A percentile compares a stretch with the other conserved stretches of the same genome.
Conservation (phyloP, 495 filamentous ascomycete species). For the Penicillium alfredii region DNA sequence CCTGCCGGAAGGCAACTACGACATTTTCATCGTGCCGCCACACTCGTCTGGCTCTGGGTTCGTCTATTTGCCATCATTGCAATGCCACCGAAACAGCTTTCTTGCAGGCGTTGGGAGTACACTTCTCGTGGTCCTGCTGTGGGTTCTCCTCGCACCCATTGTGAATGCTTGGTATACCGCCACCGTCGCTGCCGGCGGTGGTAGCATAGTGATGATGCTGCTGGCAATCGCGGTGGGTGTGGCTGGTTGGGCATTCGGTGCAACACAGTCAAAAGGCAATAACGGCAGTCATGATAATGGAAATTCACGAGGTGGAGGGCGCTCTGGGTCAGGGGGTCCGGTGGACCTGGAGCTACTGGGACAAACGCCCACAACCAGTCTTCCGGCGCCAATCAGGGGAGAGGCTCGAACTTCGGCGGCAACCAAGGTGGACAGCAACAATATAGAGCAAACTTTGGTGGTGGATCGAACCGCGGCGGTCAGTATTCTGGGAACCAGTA, state of each 20-base stretch:
- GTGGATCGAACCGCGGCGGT: slow-evolving; percentile 22
- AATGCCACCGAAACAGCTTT: slow-evolving; percentile 85
- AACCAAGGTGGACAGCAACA: slow-evolving; percentile 18
- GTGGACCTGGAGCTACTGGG: slow-evolving; percentile 14
- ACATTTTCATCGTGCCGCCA: slow-evolving; percentile 96
- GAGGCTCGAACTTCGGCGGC: slow-evolving; percentile 5
- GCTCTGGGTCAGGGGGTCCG: slow-evolving; percentile 12
- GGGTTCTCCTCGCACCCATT: slow-evolving; percentile 61
- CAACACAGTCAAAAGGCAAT: slow-evolving; percentile 50
- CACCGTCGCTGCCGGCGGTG: slow-evolving; percentile 56
- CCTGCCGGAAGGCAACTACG: slow-evolving; percentile 79
- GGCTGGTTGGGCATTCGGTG: slow-evolving; percentile 68
- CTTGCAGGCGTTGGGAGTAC: slow-evolving; percentile 74
- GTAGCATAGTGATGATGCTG: slow-evolving; percentile 54
- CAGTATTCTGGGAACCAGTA: slow-evolving; percentile 37
- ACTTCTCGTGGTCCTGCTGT: slow-evolving; percentile 58
- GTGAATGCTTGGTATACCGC: slow-evolving; percentile 60
- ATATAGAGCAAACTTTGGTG: slow-evolving; percentile 24
- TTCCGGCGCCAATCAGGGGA: slow-evolving; percentile 8
- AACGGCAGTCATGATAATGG: slow-evolving; percentile 3
- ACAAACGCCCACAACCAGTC: slow-evolving; percentile 17
- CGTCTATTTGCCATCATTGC: slow-evolving; percentile 84
- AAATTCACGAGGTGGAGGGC: slow-evolving; percentile 17
- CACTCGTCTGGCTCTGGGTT: slow-evolving; percentile 88
- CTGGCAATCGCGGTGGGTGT: slow-evolving; percentile 63